Evolutionary conservation across 2,329 filamentous ascomycete genomes (phyloP), one percentile per base, ranked within the genome.

Genomic region (Phyllosticta capitalensis): DNA sequence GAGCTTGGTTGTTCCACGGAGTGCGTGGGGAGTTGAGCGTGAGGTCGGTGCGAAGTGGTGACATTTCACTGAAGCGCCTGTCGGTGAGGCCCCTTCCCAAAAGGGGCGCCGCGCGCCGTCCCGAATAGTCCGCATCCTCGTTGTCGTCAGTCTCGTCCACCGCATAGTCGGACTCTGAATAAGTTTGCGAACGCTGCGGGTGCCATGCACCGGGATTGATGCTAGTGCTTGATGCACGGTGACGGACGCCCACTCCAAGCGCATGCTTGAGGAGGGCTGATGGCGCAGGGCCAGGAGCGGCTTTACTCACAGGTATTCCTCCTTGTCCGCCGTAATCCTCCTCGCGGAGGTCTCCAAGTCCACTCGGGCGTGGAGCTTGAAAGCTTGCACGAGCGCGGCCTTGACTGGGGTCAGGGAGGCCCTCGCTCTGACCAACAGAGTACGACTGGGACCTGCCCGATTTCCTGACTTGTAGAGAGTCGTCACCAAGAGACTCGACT

Each of bases 381-480:
- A 87, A 78, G 21, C 80, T 74, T 3, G 81, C 73, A 3, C 67
- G 68, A 50, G 54, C 58, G 33, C 58, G 52, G 26, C 24, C 50
- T 5, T 49, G 26, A 10, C 52, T 10, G n/a, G 38, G 53, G 22
- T 54, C 24, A 19, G 52, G 58, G 2, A 21, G 38, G 17, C 55
- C 82, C 57, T 96, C 91, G 62, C 91, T 79, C 70, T 96, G 92
- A 4, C 92, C 92, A 54, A 95, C 92, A 0, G 92, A 97, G 73
- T 97, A 97, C 4, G 94, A 97, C 72, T 96, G 90, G 5, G 94
- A 99, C 51, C 94, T 86, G 67, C 95, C 94, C 1, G 90, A 91
- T 73, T 97, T 97, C 1, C 53, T 30, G 24, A 54, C 54, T 19
- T 55, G 58, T 2, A 59, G 45, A 14, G 58, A 21, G 4, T 59